These are phyloP conservation scores for Arachis stenosperma DNA, from an alignment of 306 rosid genomes.

Conservation along the genomic window DNA sequence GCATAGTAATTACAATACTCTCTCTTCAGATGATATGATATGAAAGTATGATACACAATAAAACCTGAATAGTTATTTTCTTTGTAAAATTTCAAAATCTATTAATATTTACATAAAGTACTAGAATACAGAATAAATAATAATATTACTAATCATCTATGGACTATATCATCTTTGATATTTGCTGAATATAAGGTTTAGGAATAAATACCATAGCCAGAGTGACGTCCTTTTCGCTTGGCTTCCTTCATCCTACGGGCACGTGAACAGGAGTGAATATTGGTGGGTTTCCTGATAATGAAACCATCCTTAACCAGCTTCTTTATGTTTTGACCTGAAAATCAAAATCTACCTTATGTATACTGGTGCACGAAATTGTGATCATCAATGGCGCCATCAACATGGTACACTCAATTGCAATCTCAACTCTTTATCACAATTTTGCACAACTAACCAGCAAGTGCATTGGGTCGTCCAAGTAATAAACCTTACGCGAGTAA, in stretches of 20 bases:
- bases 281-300: constrained; percentile 93
- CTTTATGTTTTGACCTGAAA: constrained; percentile 89
- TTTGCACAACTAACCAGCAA: too few relatives aligned
- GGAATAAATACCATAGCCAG: constrained; percentile 79
- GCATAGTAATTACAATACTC: background rate
- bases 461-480: too few relatives aligned
- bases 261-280: constrained; percentile 95
- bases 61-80: background rate
- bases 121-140: too few relatives aligned
- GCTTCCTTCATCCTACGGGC: constrained; percentile 97
- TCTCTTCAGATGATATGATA: too few relatives aligned
- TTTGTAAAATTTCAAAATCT: background rate
- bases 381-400: too few relatives aligned
- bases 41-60: too few relatives aligned
- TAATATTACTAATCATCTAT: background rate
- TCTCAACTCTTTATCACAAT: too few relatives aligned
- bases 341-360: constrained; percentile 6
- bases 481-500: too few relatives aligned
- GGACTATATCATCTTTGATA: background rate
- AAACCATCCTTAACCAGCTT: constrained; percentile 98
- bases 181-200: background rate
- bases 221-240: constrained; percentile 93
- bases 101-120: background rate
- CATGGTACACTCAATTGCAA: too few relatives aligned
- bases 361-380: too few relatives aligned